Conservation (phyloP, 2,329 filamentous ascomycete species). For the Colletotrichum noveboracense region DNA sequence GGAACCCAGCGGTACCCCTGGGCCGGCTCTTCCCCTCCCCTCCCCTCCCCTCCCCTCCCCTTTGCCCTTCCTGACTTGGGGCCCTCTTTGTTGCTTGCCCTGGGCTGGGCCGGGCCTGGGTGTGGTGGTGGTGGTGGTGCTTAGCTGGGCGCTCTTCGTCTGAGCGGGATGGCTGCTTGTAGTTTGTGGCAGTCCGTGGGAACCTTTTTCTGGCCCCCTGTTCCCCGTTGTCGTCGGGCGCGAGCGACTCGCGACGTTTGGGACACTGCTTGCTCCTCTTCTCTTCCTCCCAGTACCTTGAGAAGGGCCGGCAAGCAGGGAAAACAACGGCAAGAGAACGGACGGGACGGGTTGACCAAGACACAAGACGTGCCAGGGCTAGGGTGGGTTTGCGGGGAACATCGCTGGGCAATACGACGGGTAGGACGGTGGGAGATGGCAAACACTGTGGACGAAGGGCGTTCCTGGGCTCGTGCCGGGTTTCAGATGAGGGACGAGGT, state of each 20-base stretch:
- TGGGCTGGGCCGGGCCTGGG: not conserved
- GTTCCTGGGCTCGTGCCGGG: constrained; percentile 2
- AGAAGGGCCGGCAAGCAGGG: not conserved
- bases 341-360: not conserved
- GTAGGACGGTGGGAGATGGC: not conserved
- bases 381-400: constrained; percentile 11
- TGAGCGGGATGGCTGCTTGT: constrained; percentile 3
- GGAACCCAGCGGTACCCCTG: constrained; percentile 7
- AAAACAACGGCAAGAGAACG: not conserved
- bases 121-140: not conserved
- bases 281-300: not conserved
- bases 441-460: not conserved
- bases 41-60: too few relatives aligned
- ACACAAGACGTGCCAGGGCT: constrained; percentile 1
- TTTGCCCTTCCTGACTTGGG: not conserved
- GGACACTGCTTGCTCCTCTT: not conserved
- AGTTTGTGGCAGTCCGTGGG: not conserved
- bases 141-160: not conserved
- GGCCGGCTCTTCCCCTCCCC: not conserved
- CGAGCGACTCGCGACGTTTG: not conserved
- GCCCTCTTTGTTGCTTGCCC: not conserved
- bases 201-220: not conserved
- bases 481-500: constrained; percentile 16
- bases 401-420: not conserved
- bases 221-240: not conserved